phyloP scores from a whole-genome alignment of 2,329 filamentous ascomycete species.

The Chaetomium globosum region DNA sequence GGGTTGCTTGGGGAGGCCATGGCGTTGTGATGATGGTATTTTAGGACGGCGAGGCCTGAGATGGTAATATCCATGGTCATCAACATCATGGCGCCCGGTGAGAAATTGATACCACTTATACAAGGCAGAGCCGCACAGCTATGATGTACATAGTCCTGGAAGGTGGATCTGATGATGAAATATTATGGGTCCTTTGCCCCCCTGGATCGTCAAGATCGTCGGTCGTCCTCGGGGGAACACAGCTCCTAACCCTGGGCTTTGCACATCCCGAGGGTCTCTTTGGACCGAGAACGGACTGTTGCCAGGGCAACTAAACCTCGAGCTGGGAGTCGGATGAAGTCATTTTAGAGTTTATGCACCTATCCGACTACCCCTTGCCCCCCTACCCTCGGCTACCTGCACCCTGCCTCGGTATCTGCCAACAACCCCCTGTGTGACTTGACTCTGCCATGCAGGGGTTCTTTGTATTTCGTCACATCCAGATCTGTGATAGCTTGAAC shows the following conservation, averaged over 20 bases:
- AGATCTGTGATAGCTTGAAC: neutral
- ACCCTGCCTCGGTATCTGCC: neutral
- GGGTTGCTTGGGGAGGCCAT: neutral
- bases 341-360: neutral
- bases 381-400: no score
- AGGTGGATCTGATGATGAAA: conserved; percentile 5
- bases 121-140: neutral
- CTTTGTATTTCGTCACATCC: neutral
- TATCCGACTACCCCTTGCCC: neutral
- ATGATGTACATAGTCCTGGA: neutral
- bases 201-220: neutral
- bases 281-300: neutral
- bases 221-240: neutral
- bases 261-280: no score
- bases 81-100: neutral
- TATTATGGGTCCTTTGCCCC: conserved; percentile 2
- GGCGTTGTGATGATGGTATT: neutral
- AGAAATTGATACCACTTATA: neutral
- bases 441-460: neutral
- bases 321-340: neutral
- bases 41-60: neutral
- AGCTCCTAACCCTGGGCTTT: neutral
- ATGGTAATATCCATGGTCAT: neutral
- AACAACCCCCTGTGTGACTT: neutral
- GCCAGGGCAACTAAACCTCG: neutral